Base-by-base conservation (phyloP, 306 rosid species). In the Arachis stenosperma region DNA sequence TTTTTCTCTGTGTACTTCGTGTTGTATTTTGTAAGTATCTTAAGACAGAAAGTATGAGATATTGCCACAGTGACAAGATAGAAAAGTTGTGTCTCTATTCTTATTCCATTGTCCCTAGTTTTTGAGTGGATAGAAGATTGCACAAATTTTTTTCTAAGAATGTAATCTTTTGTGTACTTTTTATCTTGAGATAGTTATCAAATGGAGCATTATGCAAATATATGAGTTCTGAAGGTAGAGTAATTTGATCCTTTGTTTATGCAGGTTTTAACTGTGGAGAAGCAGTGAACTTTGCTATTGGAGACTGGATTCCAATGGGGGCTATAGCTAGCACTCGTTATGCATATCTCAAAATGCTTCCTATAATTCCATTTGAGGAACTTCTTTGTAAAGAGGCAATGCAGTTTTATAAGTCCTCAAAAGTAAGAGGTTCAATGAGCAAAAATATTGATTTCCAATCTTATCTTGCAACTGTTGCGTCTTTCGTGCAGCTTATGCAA, bases 231-330 rank as follows among this genome's bases (percentile, higher is more conserved):
- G 13, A 29, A 40, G 10, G 62, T 11, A 5, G 13, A 3, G 22
- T 58, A 13, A 29, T 54, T 44, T 33, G 67, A 72, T 5, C 7
- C 59, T 30, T 61, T 56, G 39, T 40, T 65, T 57, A 10, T 61
- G 48, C 30, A 83, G 87, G 84, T n/a, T 83, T 83, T 51, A 83
- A 79, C 61, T 83, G 86, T 67, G 86, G 84, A 60, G 86, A 79
- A 64, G 84, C 81, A 37, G 81, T 79, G 15, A 82, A 82, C 69
- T 83, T 83, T 68, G 84, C 84, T 4, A 46, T 61, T 9, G 72
- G 80, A 17, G 82, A 76, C 73, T 83, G 84, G 87, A 76, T 83
- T 72, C 75, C 80, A 36, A 10, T 79, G 2, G 87, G 84, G 22
- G 84, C 73, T 17, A 55, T 40, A 48, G 81, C 86, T 36, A 60